phyloP scores from a whole-genome alignment of 1,284 basidiomycete genomes.

The Trametes polyzona region DNA sequence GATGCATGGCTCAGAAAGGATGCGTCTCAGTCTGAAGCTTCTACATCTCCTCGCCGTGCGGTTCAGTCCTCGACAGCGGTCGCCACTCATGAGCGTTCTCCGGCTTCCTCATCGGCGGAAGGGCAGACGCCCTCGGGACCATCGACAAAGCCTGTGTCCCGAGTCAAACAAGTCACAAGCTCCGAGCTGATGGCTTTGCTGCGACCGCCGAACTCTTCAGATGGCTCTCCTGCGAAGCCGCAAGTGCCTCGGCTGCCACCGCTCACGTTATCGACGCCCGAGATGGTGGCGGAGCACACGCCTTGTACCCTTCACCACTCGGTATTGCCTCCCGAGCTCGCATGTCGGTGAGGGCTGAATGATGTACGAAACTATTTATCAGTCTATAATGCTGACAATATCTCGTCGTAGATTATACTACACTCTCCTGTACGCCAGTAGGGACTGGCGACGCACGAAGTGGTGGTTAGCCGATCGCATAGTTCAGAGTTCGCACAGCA shows the following conservation, averaged over 20 bases:
- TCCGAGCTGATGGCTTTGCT: conserved; percentile 51
- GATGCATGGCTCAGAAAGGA: conserved; percentile 53
- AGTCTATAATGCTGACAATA: not conserved
- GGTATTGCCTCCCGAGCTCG: conserved; percentile 70
- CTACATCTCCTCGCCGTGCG: no score
- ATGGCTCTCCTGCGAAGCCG: conserved; percentile 8
- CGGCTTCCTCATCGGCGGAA: not conserved
- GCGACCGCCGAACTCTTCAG: conserved; percentile 52
- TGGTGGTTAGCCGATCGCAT: conserved; percentile 85
- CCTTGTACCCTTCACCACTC: conserved; percentile 79
- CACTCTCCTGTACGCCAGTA: conserved; percentile 64
- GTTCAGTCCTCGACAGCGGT: no score
- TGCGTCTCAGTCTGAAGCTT: not conserved
- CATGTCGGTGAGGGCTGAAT: conserved; percentile 45
- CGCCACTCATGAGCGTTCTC: no score
- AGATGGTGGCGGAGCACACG: conserved; percentile 68
- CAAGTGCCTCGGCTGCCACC: conserved; percentile 47
- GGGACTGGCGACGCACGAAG: conserved; percentile 72
- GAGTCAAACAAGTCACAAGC: conserved; percentile 37
- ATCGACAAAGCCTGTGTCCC: conserved; percentile 31
- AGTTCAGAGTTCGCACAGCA: conserved; percentile 85
- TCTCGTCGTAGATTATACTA: conserved; percentile 56
- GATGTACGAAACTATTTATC: not conserved
- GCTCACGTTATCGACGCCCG: conserved; percentile 57
- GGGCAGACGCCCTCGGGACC: not conserved